phyloP scores from a whole-genome alignment of 1,284 basidiomycete species.

The Sporisorium graminicola region DNA sequence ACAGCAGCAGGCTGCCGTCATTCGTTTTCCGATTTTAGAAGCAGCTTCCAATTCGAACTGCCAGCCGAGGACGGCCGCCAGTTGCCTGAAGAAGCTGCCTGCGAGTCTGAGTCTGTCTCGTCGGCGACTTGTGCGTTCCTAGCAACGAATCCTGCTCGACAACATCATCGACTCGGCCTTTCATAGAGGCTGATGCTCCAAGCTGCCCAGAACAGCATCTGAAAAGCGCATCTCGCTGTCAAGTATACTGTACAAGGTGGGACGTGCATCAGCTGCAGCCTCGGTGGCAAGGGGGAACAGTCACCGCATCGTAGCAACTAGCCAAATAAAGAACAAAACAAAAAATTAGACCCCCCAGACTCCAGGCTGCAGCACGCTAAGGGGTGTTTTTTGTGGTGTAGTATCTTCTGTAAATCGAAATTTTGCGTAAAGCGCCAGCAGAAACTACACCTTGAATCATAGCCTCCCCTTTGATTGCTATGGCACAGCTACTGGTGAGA shows the following conservation, averaged over 20 bases:
- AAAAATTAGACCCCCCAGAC: too few relatives aligned
- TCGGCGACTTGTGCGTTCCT: neutral
- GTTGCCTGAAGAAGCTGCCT: too few relatives aligned
- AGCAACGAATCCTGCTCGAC: neutral
- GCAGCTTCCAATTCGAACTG: neutral
- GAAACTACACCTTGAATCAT: too few relatives aligned
- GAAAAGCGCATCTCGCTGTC: neutral
- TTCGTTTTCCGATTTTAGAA: conserved; percentile 3
- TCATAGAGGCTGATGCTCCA: neutral
- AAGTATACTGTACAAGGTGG: neutral
- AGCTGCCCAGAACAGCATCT: neutral
- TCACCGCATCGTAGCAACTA: too few relatives aligned
- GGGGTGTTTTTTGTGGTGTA: too few relatives aligned
- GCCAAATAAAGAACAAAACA: too few relatives aligned
- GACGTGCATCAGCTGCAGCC: neutral
- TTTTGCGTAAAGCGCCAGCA: too few relatives aligned
- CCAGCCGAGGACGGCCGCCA: neutral
- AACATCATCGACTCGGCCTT: neutral
- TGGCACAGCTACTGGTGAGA: neutral
- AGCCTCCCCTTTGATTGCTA: neutral
- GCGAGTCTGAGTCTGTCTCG: neutral
- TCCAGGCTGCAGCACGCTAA: too few relatives aligned
- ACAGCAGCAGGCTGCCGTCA: conserved; percentile 31
- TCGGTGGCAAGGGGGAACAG: neutral
- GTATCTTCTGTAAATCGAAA: too few relatives aligned